Evolutionary conservation across 169 alveolate species (phyloP).

Genomic region (Cryptosporidium viatorum): DNA sequence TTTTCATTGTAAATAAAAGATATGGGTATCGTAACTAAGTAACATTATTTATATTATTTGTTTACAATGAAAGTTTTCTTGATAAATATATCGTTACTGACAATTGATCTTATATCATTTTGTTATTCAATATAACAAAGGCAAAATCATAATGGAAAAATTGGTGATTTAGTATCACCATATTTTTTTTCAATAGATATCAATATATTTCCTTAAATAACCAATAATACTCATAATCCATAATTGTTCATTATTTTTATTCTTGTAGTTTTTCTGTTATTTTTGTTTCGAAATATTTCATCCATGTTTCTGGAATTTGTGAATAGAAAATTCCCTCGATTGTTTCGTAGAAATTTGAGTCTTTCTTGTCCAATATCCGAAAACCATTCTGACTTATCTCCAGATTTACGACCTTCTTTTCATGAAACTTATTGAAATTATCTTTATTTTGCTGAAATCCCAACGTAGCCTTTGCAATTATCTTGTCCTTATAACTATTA

Average conservation of each 20-base stretch:
- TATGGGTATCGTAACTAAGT: neutral
- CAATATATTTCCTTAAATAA: neutral
- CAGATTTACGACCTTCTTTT: neutral
- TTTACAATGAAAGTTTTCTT: neutral
- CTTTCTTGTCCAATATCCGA: neutral
- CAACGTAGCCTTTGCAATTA: neutral
- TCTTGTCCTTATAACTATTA: neutral
- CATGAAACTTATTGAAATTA: neutral
- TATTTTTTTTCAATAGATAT: neutral
- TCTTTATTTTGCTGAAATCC: neutral
- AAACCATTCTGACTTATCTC: constrained; percentile 29
- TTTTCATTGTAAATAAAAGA: neutral
- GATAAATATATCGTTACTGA: neutral
- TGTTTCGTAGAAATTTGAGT: constrained; percentile 9
- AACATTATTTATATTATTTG: neutral
- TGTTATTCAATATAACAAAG: neutral
- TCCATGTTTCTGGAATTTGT: constrained; percentile 33
- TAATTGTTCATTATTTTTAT: too few species aligned
- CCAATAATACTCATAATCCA: neutral
- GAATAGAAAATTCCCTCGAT: constrained; percentile 43
- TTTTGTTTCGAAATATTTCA: constrained; percentile 25
- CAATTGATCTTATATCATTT: neutral
- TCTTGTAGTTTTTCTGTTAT: neutral
- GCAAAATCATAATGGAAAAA: neutral
- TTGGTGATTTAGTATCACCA: neutral